Conservation (phyloP, 1,139 yeast species). For the Kluyveromyces sp. region DNA sequence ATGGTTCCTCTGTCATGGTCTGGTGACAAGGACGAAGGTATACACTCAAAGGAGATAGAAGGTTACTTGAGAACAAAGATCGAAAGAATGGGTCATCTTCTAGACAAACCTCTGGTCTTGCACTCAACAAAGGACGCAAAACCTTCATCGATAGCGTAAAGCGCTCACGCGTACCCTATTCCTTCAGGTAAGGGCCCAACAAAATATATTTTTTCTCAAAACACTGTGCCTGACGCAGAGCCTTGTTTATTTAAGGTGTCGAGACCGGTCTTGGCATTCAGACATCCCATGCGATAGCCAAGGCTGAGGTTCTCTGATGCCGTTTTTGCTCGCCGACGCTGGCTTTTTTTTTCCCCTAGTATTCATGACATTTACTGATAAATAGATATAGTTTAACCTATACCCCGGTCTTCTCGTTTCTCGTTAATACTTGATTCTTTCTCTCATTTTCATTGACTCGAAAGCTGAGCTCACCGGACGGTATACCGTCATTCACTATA, state of each 20-base stretch:
- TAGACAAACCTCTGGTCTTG: constrained; percentile 49
- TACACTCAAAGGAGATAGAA: constrained; percentile 78
- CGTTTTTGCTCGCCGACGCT: no score
- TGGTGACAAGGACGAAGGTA: constrained; percentile 49
- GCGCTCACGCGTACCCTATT: no score
- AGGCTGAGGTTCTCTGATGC: no score
- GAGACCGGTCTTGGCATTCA: no score
- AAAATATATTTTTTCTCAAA: no score
- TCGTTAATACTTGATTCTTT: neutral
- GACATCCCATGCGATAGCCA: no score
- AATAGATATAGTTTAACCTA: neutral
- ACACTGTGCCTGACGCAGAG: no score
- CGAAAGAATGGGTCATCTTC: constrained; percentile 93
- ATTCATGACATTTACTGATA: neutral
- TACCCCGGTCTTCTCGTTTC: neutral
- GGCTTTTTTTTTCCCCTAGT: neutral
- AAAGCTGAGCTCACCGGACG: no score
- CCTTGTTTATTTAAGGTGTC: no score
- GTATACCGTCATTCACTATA: no score
- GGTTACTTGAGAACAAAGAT: constrained; percentile 90
- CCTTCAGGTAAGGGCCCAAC: no score
- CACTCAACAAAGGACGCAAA: constrained; percentile 18
- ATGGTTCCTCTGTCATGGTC: constrained; percentile 96
- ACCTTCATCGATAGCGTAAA: neutral
- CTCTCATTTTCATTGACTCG: no score